A percentile compares a stretch with the other conserved stretches of the same genome.
Evolutionary conservation across 2,329 filamentous ascomycete genomes (phyloP).

Genomic region (Fusarium transvaalense): DNA sequence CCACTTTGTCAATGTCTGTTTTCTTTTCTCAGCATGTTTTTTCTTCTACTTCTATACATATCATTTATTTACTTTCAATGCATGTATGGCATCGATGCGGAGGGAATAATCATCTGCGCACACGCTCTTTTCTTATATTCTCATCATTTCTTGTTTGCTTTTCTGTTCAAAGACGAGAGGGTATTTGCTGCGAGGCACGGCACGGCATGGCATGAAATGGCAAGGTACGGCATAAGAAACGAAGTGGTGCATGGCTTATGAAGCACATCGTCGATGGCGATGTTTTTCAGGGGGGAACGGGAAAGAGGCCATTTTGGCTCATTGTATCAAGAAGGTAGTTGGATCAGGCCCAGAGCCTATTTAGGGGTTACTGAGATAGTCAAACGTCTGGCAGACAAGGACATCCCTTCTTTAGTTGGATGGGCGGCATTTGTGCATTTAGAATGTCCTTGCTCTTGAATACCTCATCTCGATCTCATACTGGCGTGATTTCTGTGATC

Average conservation of each 20-base stretch:
- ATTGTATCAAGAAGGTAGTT: not conserved
- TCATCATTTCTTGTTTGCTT: constrained; percentile 25
- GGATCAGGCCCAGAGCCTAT: not conserved
- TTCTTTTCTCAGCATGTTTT: constrained; percentile 32
- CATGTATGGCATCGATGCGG: constrained; percentile 34
- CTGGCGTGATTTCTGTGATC: not conserved
- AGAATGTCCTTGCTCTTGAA: constrained; percentile 43
- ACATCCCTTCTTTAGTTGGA: constrained; percentile 45
- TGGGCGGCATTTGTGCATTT: constrained; percentile 49
- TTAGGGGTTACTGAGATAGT: constrained; percentile 12
- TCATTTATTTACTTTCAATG: constrained; percentile 17
- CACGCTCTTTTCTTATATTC: constrained; percentile 36
- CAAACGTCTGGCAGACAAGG: constrained; percentile 22
- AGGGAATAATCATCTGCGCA: constrained; percentile 38
- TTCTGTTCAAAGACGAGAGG: constrained; percentile 42
- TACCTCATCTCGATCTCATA: not conserved
- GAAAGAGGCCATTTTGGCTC: constrained; percentile 4
- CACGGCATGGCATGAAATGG: constrained; percentile 16
- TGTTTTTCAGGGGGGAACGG: not conserved
- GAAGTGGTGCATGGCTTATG: constrained; percentile 11
- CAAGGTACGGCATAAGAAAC: constrained; percentile 17
- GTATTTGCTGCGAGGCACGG: constrained; percentile 48
- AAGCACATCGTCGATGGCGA: constrained; percentile 4
- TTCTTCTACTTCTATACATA: constrained; percentile 24
- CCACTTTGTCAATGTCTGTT: constrained; percentile 31